Evolutionary conservation across 768 basidiomycete genomes (phyloP).

Genomic region (Boletus patriciae): DNA sequence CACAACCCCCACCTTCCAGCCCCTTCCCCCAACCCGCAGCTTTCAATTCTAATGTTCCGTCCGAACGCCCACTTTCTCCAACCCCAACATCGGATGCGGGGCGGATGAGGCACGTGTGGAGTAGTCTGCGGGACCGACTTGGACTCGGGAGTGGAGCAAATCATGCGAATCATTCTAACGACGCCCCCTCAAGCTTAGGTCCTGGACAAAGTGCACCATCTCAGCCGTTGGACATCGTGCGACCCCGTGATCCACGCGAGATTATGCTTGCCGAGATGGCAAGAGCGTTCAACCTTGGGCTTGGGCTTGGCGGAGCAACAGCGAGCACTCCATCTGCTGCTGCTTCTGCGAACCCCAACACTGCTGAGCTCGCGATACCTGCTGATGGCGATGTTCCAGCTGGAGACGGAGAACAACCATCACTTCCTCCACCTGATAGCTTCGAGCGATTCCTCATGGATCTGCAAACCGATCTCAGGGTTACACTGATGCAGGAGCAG

Average conservation of each 20-base stretch:
- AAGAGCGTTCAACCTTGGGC: conserved; percentile 71
- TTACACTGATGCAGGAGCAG: conserved; percentile 50
- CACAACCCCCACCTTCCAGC: conserved; percentile 22
- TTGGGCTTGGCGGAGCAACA: conserved; percentile 44
- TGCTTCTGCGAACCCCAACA: conserved; percentile 6
- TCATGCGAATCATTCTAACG: conserved; percentile 14
- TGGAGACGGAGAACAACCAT: conserved; percentile 16
- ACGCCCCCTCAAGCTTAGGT: conserved; percentile 1
- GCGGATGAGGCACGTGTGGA: conserved; percentile 66
- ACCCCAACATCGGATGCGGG: conserved; percentile 40
- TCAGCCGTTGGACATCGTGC: conserved; percentile 12
- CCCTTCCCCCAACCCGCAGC: conserved; percentile 12
- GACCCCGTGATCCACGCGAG: conserved; percentile 54
- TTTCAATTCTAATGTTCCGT: conserved; percentile 17
- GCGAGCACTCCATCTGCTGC: conserved; percentile 2
- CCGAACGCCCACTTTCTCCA: conserved; percentile 40
- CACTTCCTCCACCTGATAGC: conserved; percentile 56
- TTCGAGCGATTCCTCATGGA: conserved; percentile 83
- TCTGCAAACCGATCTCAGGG: conserved; percentile 69
- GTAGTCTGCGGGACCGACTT: conserved; percentile 65
- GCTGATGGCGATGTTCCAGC: conserved; percentile 3
- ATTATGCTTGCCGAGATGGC: conserved; percentile 81
- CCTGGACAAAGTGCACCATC: conserved; percentile 8
- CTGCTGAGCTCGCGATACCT: conserved; percentile 7
- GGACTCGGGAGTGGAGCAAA: conserved; percentile 43